phyloP scores from a whole-genome alignment of 2,329 filamentous ascomycete species.

The Chaetomiaceae sp. region DNA sequence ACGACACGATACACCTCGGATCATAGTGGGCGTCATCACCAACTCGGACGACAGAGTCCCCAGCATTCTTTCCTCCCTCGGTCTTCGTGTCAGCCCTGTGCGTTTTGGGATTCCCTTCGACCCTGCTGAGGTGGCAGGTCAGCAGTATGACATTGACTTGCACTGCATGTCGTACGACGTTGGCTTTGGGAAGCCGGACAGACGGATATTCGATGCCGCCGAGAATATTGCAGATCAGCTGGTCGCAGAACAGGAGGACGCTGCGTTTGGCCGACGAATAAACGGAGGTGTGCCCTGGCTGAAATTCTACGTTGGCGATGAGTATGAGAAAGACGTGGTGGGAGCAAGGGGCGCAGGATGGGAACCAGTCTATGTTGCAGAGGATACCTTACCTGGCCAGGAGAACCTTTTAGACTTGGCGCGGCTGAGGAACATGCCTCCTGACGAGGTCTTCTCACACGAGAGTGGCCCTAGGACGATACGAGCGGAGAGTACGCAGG shows the following conservation, averaged over 20 bases:
- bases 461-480: background rate
- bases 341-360: constrained; percentile 17
- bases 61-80: constrained; percentile 49
- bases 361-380: constrained; percentile 14
- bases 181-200: constrained; percentile 55
- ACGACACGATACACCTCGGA: constrained; percentile 26
- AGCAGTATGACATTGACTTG: constrained; percentile 45
- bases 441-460: background rate
- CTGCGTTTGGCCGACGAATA: background rate
- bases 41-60: constrained; percentile 61
- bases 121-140: background rate
- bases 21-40: constrained; percentile 54
- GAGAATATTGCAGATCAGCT: constrained; percentile 35
- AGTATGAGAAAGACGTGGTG: constrained; percentile 15
- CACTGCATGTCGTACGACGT: constrained; percentile 60
- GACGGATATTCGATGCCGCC: constrained; percentile 52
- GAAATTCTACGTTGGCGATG: constrained; percentile 22
- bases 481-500: background rate
- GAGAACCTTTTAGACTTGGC: background rate
- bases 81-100: constrained; percentile 42
- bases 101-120: constrained; percentile 26
- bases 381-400: background rate
- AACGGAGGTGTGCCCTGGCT: constrained; percentile 7
- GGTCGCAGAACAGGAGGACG: background rate
- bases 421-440: background rate